These are phyloP conservation scores for Aureobasidium sp. DNA, from an alignment of 2,329 filamentous ascomycete species.

Conservation along the genomic window DNA sequence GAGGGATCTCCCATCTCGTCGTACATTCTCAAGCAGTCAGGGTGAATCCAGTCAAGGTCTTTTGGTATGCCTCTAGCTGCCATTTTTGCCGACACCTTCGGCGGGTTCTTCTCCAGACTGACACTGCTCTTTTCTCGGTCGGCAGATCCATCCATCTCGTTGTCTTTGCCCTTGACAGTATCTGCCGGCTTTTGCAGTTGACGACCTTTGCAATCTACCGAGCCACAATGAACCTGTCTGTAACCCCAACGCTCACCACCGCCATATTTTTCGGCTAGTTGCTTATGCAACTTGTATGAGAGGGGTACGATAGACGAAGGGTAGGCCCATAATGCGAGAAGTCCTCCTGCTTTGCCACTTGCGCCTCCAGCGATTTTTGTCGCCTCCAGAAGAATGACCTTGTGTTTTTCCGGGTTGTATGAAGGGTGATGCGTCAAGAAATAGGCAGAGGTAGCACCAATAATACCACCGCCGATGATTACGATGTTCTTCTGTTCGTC, in stretches of 20 bases:
- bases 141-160: conserved; percentile 21
- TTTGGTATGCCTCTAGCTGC: conserved; percentile 57
- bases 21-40: conserved; percentile 59
- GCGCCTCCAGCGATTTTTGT: conserved; percentile 79
- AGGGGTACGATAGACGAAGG: conserved; percentile 75
- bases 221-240: conserved; percentile 65
- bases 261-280: conserved; percentile 75
- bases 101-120: conserved; percentile 47
- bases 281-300: conserved; percentile 72
- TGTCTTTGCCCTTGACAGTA: conserved; percentile 20
- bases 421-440: conserved; percentile 78
- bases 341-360: conserved; percentile 87
- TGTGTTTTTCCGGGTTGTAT: conserved; percentile 66
- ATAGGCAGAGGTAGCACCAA: conserved; percentile 86
- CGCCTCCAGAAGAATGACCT: conserved; percentile 80
- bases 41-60: conserved; percentile 78
- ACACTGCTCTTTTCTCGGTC: conserved; percentile 32
- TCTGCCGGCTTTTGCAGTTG: conserved; percentile 17
- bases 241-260: conserved; percentile 83
- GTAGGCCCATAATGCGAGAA: conserved; percentile 88
- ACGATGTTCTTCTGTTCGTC: conserved; percentile 26
- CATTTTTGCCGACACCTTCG: conserved; percentile 41
- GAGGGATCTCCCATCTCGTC: conserved; percentile 73
- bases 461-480: conserved; percentile 69
- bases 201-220: conserved; percentile 40